Percentiles rank a stretch among this genome's conserved stretches.
Conservation (phyloP, 1,139 yeast genomes). For the Candida dubliniensis region DNA sequence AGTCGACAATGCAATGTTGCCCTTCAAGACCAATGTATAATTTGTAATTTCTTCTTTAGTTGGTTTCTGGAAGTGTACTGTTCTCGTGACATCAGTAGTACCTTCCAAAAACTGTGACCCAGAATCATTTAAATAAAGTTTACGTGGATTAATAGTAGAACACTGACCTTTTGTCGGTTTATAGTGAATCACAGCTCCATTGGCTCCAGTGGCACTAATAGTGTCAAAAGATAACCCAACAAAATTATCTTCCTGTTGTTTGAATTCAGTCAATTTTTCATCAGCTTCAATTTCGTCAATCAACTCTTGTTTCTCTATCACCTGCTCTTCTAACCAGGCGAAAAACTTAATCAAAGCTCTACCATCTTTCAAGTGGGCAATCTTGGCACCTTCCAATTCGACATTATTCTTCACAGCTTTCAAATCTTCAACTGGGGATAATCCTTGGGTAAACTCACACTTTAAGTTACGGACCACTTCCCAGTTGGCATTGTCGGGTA, state of each 20-base stretch:
- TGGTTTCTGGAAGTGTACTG: conserved; percentile 78
- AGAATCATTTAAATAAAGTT: conserved; percentile 84
- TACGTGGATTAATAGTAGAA: conserved; percentile 68
- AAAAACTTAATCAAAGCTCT: conserved; percentile 75
- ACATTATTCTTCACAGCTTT: conserved; percentile 75
- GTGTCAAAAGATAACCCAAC: conserved; percentile 89
- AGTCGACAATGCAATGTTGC: conserved; percentile 77
- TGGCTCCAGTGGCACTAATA: conserved; percentile 89
- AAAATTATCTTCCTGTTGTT: conserved; percentile 62
- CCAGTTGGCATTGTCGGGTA: conserved; percentile 79
- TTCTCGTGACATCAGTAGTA: conserved; percentile 95
- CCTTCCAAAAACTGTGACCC: conserved; percentile 96
- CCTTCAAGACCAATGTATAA: conserved; percentile 89
- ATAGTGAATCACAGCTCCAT: conserved; percentile 92
- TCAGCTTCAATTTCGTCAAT: conserved; percentile 83
- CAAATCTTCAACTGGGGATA: conserved; percentile 67
- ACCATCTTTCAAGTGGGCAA: conserved; percentile 87
- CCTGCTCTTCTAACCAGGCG: conserved; percentile 79
- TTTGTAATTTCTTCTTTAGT: conserved; percentile 64
- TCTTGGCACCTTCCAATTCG: conserved; percentile 74
- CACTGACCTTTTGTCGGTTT: conserved; percentile 60
- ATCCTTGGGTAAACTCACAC: conserved; percentile 43
- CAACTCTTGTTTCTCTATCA: conserved; percentile 53
- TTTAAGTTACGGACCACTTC: conserved; percentile 61
- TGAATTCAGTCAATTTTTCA: conserved; percentile 61